phyloP scores from a whole-genome alignment of 2,329 filamentous ascomycete genomes.

The Westerdykella ornata region DNA sequence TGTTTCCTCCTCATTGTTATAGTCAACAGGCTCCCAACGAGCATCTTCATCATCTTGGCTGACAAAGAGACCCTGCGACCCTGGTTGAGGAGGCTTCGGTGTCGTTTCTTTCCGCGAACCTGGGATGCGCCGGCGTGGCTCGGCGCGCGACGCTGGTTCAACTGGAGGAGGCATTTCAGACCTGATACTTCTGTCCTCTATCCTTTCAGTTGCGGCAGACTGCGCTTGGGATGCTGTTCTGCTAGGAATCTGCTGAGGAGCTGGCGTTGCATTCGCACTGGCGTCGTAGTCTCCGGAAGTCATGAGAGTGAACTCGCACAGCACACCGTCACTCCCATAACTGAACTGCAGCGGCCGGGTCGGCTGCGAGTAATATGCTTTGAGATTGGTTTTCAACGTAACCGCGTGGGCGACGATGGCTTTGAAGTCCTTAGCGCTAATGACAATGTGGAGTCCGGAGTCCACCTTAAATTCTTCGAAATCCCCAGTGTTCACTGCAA shows the following conservation, averaged over 20 bases:
- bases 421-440: slow-evolving; percentile 77
- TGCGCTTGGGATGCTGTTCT: slow-evolving; percentile 28
- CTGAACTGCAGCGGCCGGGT: slow-evolving; percentile 65
- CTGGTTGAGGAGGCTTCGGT: slow-evolving; percentile 41
- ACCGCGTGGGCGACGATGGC: slow-evolving; percentile 71
- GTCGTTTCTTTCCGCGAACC: slow-evolving; percentile 20
- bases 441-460: slow-evolving; percentile 69
- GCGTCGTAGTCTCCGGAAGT: slow-evolving; percentile 60
- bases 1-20: slow-evolving; percentile 59
- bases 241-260: slow-evolving; percentile 32
- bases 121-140: slow-evolving; percentile 24
- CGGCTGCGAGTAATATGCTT: slow-evolving; percentile 64
- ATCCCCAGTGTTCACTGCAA: slow-evolving; percentile 67
- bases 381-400: slow-evolving; percentile 58
- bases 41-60: slow-evolving; percentile 59
- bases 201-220: slow-evolving; percentile 16
- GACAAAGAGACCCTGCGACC: slow-evolving; percentile 66
- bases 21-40: slow-evolving; percentile 65
- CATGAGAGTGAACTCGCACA: slow-evolving; percentile 75
- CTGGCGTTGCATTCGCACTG: slow-evolving; percentile 36
- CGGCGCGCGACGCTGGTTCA: slow-evolving; percentile 26
- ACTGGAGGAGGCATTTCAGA: slow-evolving; percentile 41
- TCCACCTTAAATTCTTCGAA: slow-evolving; percentile 70
- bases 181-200: slow-evolving; percentile 18
- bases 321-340: slow-evolving; percentile 61